phyloP scores from a whole-genome alignment of 441 rosid species.

The Erodium chrysanthum region DNA sequence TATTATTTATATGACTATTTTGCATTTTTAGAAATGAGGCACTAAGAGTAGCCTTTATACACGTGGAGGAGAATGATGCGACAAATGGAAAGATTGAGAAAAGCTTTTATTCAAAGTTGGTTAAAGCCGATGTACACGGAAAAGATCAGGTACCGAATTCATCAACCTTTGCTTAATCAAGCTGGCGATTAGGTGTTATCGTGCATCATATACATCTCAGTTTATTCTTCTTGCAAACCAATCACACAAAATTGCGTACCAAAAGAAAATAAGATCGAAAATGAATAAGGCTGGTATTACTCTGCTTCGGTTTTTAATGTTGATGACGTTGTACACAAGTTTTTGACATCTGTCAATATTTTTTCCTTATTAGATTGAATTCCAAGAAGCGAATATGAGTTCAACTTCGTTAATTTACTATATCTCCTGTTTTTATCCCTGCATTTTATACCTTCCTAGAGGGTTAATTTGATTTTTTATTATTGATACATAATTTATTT shows the following conservation, averaged over 20 bases:
- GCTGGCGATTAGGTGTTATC: background rate
- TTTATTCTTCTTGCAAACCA: slow-evolving; percentile 1
- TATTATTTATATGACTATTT: background rate
- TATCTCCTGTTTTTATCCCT: no score
- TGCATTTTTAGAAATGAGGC: slow-evolving; percentile 79
- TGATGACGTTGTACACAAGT: background rate
- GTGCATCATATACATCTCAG: background rate
- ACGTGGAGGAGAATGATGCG: slow-evolving; percentile 63
- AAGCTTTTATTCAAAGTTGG: slow-evolving; percentile 88
- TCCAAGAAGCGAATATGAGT: background rate
- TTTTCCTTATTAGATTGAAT: background rate
- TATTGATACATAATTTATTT: no score
- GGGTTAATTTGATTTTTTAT: no score
- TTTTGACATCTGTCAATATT: background rate
- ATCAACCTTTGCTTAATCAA: slow-evolving; percentile 4
- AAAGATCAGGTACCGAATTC: slow-evolving; percentile 69
- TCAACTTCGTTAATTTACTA: background rate
- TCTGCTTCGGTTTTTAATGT: background rate
- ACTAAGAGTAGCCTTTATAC: slow-evolving; percentile 93
- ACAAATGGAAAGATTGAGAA: slow-evolving; percentile 63
- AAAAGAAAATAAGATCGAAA: no score
- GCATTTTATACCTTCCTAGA: no score
- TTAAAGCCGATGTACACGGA: slow-evolving; percentile 90
- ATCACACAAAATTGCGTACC: no score
- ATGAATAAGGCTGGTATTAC: background rate